Evolutionary conservation across 2,329 filamentous ascomycete genomes (phyloP).

Genomic region (Aspergillus sp.): DNA sequence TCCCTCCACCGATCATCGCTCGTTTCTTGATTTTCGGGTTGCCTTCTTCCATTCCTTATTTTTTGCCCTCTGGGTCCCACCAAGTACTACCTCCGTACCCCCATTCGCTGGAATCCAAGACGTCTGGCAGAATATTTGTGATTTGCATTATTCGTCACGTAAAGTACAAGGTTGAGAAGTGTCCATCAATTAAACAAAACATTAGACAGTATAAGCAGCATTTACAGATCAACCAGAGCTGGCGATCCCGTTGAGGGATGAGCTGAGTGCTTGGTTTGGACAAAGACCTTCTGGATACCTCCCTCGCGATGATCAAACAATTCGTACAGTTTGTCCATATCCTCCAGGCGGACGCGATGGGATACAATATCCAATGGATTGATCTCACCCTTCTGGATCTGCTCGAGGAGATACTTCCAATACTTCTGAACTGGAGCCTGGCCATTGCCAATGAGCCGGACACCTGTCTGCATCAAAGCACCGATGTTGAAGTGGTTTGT

Average conservation of each 20-base stretch:
- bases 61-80: neutral
- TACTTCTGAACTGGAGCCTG: constrained; percentile 78
- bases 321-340: constrained; percentile 67
- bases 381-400: constrained; percentile 67
- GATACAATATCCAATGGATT: constrained; percentile 79
- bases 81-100: neutral
- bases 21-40: neutral
- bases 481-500: constrained; percentile 84
- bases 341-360: constrained; percentile 73
- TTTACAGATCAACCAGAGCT: constrained; percentile 46
- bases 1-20: neutral
- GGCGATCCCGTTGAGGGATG: constrained; percentile 55
- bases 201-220: neutral
- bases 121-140: neutral
- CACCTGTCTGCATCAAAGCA: constrained; percentile 81
- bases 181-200: neutral
- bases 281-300: constrained; percentile 80
- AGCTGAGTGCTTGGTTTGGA: constrained; percentile 60
- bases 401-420: constrained; percentile 73
- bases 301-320: constrained; percentile 57
- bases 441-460: constrained; percentile 71
- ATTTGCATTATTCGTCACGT: neutral
- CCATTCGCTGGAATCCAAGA: neutral
- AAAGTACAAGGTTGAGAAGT: neutral
- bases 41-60: neutral